Percentiles rank a stretch among this genome's conserved stretches.
Conservation (phyloP, 2,329 filamentous ascomycete genomes). For the Exophiala calicioides region DNA sequence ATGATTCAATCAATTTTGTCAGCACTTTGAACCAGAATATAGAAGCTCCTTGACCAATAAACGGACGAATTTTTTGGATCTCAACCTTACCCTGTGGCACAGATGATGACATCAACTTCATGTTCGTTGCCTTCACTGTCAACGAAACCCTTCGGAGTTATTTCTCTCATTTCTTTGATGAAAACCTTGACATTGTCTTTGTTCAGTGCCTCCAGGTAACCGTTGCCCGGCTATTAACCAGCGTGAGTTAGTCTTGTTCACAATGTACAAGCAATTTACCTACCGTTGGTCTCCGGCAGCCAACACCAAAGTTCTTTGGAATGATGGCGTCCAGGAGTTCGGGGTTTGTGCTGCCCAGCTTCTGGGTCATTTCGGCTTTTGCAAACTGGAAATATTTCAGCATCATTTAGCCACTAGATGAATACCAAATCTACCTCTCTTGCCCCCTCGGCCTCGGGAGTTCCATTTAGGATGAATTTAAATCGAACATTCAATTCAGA, state of each 20-base stretch:
- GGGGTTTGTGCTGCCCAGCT: constrained; percentile 34
- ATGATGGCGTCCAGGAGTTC: constrained; percentile 48
- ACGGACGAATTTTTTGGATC: no score
- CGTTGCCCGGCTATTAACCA: constrained; percentile 29
- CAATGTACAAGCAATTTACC: constrained; percentile 33
- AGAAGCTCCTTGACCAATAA: no score
- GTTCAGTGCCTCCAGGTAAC: constrained; percentile 34
- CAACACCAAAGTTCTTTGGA: constrained; percentile 45
- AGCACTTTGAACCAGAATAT: no score
- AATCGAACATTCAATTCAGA: constrained; percentile 55
- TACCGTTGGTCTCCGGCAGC: constrained; percentile 46
- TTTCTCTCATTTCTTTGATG: constrained; percentile 40
- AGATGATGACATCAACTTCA: constrained; percentile 28
- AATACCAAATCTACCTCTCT: constrained; percentile 22
- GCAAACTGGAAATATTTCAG: constrained; percentile 12
- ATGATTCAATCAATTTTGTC: no score
- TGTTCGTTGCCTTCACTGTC: constrained; percentile 30
- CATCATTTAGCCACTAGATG: not conserved
- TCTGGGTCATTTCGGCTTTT: constrained; percentile 34
- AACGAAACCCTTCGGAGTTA: constrained; percentile 39
- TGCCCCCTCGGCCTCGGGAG: constrained; percentile 46
- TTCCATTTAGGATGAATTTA: constrained; percentile 56
- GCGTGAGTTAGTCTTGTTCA: constrained; percentile 30
- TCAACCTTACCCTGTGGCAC: constrained; percentile 26
- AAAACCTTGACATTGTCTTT: constrained; percentile 49